Percentiles rank a stretch among this genome's conserved stretches.
phyloP scores from a whole-genome alignment of 768 basidiomycete genomes.

The Trametes cinnabarina region DNA sequence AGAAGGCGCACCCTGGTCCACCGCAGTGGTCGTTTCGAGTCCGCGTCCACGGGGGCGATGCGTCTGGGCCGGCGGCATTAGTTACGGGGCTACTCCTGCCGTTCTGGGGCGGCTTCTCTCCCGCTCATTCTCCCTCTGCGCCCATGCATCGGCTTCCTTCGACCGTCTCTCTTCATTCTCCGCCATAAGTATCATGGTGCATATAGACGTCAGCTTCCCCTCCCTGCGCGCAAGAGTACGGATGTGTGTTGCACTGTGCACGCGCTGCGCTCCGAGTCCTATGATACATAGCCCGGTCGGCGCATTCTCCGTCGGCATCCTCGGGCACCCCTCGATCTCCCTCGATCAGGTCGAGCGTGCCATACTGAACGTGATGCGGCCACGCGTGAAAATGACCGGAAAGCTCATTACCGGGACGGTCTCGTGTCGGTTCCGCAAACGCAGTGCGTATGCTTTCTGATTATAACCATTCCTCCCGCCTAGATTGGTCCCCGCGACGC shows the following conservation, averaged over 20 bases:
- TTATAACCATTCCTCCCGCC: background rate
- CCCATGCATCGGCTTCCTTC: background rate
- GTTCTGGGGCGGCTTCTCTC: slow-evolving; percentile 3
- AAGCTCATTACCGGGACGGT: background rate
- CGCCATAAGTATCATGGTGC: no score
- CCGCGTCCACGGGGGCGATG: background rate
- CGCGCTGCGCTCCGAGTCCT: no score
- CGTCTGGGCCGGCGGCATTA: slow-evolving; percentile 13
- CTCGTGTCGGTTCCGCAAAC: background rate
- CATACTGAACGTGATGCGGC: background rate
- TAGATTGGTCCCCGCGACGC: no score
- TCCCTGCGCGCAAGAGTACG: no score
- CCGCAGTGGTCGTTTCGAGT: background rate
- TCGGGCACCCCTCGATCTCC: background rate
- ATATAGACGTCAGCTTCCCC: no score
- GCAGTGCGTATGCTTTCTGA: background rate
- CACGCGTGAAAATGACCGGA: background rate
- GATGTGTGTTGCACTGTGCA: no score
- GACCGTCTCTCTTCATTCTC: background rate
- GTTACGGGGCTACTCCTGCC: slow-evolving; percentile 1
- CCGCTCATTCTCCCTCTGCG: background rate
- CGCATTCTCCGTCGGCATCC: background rate
- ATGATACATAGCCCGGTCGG: no score
- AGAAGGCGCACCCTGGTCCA: no score
- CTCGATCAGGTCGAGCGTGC: background rate